phyloP scores from a whole-genome alignment of 345 rosid genomes.

The Syzygium aromaticum region DNA sequence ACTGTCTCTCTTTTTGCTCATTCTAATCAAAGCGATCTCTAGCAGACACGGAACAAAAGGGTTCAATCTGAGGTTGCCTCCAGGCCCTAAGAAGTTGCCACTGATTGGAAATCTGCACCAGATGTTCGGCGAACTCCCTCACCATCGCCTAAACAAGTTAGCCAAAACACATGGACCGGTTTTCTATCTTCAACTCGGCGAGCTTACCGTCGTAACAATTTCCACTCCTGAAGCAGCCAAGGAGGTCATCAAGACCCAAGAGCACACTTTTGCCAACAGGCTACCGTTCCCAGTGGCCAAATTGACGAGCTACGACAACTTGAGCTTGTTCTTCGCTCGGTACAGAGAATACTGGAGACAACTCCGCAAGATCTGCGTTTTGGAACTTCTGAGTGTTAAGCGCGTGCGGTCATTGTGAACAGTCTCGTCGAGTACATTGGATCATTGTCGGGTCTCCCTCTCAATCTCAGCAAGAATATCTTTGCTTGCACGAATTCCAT shows the following conservation, averaged over 20 bases:
- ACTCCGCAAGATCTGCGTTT: neutral
- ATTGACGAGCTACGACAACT: neutral
- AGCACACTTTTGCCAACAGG: neutral
- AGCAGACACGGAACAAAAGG: neutral
- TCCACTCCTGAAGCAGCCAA: neutral
- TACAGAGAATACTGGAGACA: slow-evolving; percentile 1
- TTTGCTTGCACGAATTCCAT: neutral
- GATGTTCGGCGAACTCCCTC: neutral
- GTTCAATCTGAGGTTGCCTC: neutral
- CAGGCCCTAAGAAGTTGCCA: neutral
- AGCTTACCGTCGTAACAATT: neutral
- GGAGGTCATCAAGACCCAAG: neutral
- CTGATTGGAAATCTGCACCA: neutral
- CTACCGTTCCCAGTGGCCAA: no score
- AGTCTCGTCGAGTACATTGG: neutral
- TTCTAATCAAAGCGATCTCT: neutral
- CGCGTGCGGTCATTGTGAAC: neutral
- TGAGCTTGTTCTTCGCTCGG: neutral
- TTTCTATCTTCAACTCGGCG: neutral
- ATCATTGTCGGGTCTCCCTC: neutral
- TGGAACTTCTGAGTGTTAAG: neutral
- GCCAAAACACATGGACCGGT: neutral
- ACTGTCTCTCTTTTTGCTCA: neutral
- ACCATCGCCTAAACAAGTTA: neutral
- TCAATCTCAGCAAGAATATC: neutral